Evolutionary conservation across 2,329 filamentous ascomycete genomes (phyloP), one percentile per base, ranked within the genome.

Genomic region (Sporothrix brunneoviolacea): DNA sequence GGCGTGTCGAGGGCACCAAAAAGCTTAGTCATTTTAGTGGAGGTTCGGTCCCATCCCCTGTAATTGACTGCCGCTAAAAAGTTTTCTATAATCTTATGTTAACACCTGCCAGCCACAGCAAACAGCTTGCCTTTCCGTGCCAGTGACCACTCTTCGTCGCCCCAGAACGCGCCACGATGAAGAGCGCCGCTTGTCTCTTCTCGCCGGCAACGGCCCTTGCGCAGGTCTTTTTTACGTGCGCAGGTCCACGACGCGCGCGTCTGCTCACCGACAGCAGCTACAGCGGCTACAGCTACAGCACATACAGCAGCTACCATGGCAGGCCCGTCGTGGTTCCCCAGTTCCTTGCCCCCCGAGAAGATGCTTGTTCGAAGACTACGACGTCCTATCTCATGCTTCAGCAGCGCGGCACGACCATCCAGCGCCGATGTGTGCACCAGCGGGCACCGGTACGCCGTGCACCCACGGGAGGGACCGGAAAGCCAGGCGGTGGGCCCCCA

Each of bases 171-270:
- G 1, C 21, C 32, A 50, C n/a, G 19, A 76, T 76, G 71, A 67
- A 58, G 51, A 54, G 60, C 48, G 52, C 65, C 21, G 52, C 57
- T 49, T 74, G 70, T 54, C 56, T 73, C 37, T 70, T 69, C 60
- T 71, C 67, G 55, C 68, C 72, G 46, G 68, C 69, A n/a, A 58
- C 65, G 32, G 72, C 73, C 54, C 68, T 79, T 5, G 68, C 70
- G 40, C 65, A 68, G 48, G 70, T 76, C 42, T 75, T 78, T 22
- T n/a, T 33, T 7, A n/a, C 51, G 6, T 21, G 33, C n/a, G 22
- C 16, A 4, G 15, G 35, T 4, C 33, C 37, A 21, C 19, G 41
- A 8, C 33, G 21, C 24, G 16, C 18, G 2, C 13, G 32, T 13
- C 15, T 46, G 5, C n/a, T 40, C 27, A 12, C 21, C 8, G 18